Evolutionary conservation across 2,329 filamentous ascomycete species (phyloP).

Genomic region (Diaporthe humulicola): DNA sequence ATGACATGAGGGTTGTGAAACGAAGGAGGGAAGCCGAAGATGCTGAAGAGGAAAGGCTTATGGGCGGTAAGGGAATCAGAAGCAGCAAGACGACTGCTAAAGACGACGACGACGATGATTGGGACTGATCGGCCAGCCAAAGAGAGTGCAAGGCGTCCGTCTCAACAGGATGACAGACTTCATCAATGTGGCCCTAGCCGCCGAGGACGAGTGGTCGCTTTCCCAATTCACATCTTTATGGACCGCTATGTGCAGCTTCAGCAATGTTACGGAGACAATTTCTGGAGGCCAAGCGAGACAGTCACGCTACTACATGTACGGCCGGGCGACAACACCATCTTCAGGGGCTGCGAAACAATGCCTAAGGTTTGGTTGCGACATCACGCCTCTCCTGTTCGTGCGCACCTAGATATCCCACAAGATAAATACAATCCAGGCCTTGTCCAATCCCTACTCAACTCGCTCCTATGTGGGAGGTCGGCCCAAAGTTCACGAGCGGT

Average conservation of each 20-base stretch:
- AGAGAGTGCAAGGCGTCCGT: neutral
- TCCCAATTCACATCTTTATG: neutral
- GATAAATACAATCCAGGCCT: neutral
- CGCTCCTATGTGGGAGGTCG: neutral
- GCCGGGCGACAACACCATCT: neutral
- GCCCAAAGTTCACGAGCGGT: constrained; percentile 27
- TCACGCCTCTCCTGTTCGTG: neutral
- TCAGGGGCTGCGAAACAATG: neutral
- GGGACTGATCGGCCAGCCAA: constrained; percentile 62
- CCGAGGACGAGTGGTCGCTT: neutral
- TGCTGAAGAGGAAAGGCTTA: constrained; percentile 68
- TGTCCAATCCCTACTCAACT: neutral
- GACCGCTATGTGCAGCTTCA: neutral
- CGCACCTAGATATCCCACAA: constrained; percentile 8
- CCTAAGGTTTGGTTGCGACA: neutral
- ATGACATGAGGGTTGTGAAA: constrained; percentile 82
- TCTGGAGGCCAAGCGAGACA: neutral
- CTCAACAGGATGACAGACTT: neutral
- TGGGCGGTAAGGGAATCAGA: constrained; percentile 62
- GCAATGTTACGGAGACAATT: neutral
- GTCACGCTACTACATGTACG: neutral
- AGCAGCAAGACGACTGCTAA: constrained; percentile 52
- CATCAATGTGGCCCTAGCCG: neutral
- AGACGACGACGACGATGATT: constrained; percentile 71
- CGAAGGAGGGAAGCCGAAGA: constrained; percentile 71